A percentile compares a stretch with the other conserved stretches of the same genome.
These are phyloP conservation scores for Crotalaria pallida DNA, from an alignment of 306 rosid species.

Conservation along the genomic window DNA sequence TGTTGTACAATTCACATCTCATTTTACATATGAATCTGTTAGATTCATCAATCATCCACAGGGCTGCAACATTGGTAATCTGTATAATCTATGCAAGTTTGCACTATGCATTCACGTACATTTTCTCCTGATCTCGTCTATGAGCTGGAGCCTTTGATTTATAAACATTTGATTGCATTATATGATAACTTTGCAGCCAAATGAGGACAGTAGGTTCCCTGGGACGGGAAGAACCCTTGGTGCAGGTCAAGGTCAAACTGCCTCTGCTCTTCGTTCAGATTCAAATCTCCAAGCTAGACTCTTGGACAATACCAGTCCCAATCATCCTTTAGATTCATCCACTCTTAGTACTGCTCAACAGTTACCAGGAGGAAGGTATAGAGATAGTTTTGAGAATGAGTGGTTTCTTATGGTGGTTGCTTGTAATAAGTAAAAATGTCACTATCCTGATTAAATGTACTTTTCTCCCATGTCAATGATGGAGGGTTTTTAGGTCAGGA, in stretches of 20 bases:
- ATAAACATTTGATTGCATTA: constrained; percentile 19
- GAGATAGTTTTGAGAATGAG: constrained; percentile 19
- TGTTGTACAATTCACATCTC: constrained; percentile 8
- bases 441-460: background rate
- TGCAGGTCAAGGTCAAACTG: constrained; percentile 45
- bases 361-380: constrained; percentile 66
- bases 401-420: constrained; percentile 12
- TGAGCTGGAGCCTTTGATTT: background rate
- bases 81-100: background rate
- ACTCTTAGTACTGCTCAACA: constrained; percentile 40
- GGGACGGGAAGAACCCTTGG: constrained; percentile 84
- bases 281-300: constrained; percentile 86
- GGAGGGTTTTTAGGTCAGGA: background rate
- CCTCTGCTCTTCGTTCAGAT: constrained; percentile 49
- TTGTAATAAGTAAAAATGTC: constrained; percentile 5
- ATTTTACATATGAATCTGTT: background rate
- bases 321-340: constrained; percentile 36
- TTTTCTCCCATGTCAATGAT: background rate
- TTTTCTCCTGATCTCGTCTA: background rate
- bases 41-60: background rate
- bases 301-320: constrained; percentile 50
- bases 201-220: constrained; percentile 65
- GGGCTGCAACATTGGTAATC: background rate
- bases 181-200: constrained; percentile 38
- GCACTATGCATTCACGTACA: background rate